These are phyloP conservation scores for Cyberlindnera saturnus DNA, from an alignment of 805 yeast genomes.

Conservation along the genomic window DNA sequence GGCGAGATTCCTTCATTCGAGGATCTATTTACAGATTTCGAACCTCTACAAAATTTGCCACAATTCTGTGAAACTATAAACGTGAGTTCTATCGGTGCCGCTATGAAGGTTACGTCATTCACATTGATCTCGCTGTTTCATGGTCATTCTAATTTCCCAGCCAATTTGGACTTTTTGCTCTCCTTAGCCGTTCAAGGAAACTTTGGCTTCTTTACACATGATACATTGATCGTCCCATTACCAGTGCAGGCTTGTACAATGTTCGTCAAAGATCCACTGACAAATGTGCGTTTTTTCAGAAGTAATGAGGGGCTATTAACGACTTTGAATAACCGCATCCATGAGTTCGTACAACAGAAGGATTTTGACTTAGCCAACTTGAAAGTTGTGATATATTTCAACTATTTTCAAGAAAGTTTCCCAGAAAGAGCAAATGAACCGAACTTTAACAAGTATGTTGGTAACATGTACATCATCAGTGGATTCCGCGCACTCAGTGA, in stretches of 20 bases:
- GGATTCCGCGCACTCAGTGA: conserved; percentile 16
- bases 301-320: conserved; percentile 14
- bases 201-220: conserved; percentile 12
- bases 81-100: conserved; percentile 14
- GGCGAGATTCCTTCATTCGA: conserved; percentile 15
- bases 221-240: conserved; percentile 20
- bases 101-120: conserved; percentile 11
- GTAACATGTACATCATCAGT: conserved; percentile 18
- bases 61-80: conserved; percentile 8
- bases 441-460: conserved; percentile 22
- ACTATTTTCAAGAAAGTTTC: conserved; percentile 19
- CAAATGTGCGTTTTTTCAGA: conserved; percentile 14
- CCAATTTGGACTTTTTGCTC: conserved; percentile 16
- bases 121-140: conserved; percentile 14
- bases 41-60: conserved; percentile 15
- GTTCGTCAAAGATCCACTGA: conserved; percentile 16
- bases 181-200: conserved; percentile 16
- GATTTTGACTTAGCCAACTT: conserved; percentile 12
- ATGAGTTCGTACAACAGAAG: conserved; percentile 13
- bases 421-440: conserved; percentile 21
- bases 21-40: conserved; percentile 22
- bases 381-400: conserved; percentile 16
- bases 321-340: conserved; percentile 14
- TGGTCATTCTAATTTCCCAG: conserved; percentile 17
- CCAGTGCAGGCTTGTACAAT: conserved; percentile 18